Conservation (phyloP, 83 land plant genomes). For the Picea abies region DNA sequence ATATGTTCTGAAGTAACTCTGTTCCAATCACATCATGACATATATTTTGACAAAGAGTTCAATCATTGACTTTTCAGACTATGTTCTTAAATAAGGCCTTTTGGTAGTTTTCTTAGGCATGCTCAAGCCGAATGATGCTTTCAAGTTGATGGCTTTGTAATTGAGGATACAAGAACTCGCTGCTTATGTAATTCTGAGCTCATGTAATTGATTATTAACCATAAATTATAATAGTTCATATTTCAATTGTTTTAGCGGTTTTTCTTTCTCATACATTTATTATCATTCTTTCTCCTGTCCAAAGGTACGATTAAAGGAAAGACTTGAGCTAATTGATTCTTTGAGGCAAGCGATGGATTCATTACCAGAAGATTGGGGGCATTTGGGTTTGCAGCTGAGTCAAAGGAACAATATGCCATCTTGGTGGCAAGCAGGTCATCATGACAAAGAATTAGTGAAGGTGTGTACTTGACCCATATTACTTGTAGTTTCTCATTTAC, state of each 20-base stretch:
- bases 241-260: neutral
- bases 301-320: conserved; percentile 31
- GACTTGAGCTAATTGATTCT: conserved; percentile 34
- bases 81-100: neutral
- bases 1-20: neutral
- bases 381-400: conserved; percentile 25
- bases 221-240: no score
- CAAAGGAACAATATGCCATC: conserved; percentile 40
- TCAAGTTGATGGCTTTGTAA: neutral
- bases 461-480: neutral
- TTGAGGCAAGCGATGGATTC: conserved; percentile 29
- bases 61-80: neutral
- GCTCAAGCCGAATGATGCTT: neutral
- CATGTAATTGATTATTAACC: no score
- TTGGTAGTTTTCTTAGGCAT: neutral
- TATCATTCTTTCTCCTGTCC: neutral
- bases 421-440: conserved; percentile 41
- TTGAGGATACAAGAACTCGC: neutral
- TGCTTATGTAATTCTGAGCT: neutral
- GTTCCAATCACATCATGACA: neutral
- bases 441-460: conserved; percentile 35
- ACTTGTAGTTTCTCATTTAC: neutral
- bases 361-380: conserved; percentile 35
- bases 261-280: neutral
- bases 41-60: neutral